These are phyloP conservation scores for Boletus edulis DNA, from an alignment of 768 basidiomycete species.

Conservation along the genomic window DNA sequence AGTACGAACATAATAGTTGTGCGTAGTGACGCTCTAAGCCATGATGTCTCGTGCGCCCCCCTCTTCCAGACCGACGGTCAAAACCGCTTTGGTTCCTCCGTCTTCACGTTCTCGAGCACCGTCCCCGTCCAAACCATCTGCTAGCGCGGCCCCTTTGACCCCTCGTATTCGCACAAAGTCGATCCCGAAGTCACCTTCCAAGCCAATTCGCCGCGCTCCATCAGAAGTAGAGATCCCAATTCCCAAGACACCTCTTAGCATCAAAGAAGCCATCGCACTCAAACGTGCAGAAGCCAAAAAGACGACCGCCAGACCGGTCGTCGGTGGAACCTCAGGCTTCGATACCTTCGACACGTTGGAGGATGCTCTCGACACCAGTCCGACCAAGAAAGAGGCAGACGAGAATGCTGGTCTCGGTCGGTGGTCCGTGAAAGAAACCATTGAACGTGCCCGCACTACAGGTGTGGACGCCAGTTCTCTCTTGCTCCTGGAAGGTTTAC, in stretches of 20 bases:
- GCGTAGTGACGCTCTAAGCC: not conserved
- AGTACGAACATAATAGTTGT: constrained; percentile 4
- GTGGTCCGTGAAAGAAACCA: constrained; percentile 67
- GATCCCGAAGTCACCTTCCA: constrained; percentile 34
- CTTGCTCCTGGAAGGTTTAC: constrained; percentile 43
- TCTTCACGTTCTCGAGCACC: constrained; percentile 32
- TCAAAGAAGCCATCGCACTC: constrained; percentile 77
- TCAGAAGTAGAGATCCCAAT: constrained; percentile 26
- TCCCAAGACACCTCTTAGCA: constrained; percentile 41
- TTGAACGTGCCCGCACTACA: constrained; percentile 74
- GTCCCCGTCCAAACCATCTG: constrained; percentile 29
- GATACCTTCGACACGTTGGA: constrained; percentile 44
- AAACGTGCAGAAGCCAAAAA: constrained; percentile 80
- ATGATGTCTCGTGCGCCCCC: constrained; percentile 47
- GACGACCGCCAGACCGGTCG: constrained; percentile 27
- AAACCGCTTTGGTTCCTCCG: constrained; percentile 25
- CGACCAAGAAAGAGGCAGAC: constrained; percentile 39
- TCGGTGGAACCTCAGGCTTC: constrained; percentile 25
- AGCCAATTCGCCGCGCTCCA: constrained; percentile 22
- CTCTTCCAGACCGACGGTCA: constrained; percentile 32
- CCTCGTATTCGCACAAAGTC: constrained; percentile 39
- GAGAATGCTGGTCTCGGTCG: constrained; percentile 54
- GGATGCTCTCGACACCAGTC: constrained; percentile 39
- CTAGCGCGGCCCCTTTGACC: constrained; percentile 24
- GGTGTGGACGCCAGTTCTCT: constrained; percentile 47